These are phyloP conservation scores for Aspergillus hancockii DNA, from an alignment of 495 filamentous ascomycete genomes.

Conservation along the genomic window DNA sequence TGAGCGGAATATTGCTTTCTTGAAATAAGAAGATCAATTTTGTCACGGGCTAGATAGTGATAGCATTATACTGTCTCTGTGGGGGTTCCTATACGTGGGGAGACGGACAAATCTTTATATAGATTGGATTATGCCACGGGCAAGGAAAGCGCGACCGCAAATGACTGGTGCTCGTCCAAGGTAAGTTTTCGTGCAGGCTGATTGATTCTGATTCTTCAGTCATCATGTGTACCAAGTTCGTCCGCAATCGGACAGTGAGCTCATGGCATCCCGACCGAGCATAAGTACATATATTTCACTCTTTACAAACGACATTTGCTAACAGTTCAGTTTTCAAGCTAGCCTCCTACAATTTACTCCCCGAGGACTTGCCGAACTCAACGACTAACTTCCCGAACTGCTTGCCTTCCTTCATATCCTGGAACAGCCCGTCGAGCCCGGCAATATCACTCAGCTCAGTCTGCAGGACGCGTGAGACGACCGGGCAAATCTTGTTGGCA, in stretches of 20 bases:
- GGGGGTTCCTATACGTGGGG: background rate
- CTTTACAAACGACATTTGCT: background rate
- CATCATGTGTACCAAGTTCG: background rate
- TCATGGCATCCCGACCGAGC: background rate
- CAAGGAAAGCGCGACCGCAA: slow-evolving; percentile 12
- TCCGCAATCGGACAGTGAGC: background rate
- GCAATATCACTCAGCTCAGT: slow-evolving; percentile 63
- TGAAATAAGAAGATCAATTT: slow-evolving; percentile 16
- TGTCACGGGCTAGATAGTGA: slow-evolving; percentile 14
- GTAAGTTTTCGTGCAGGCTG: background rate
- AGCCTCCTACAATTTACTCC: slow-evolving; percentile 42
- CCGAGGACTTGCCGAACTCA: slow-evolving; percentile 43
- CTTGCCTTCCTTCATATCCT: slow-evolving; percentile 71
- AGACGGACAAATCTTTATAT: background rate
- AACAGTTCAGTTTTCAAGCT: slow-evolving; percentile 1
- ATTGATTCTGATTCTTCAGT: background rate
- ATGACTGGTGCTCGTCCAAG: background rate
- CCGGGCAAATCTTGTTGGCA: slow-evolving; percentile 60
- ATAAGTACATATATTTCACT: background rate
- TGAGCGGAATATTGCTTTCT: background rate
- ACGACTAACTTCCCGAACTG: slow-evolving; percentile 82
- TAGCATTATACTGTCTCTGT: background rate
- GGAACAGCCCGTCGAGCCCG: slow-evolving; percentile 67
- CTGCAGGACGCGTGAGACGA: slow-evolving; percentile 61
- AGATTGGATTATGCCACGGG: background rate